Evolutionary conservation across 2,329 filamentous ascomycete species (phyloP).

Genomic region (Neonectria neomacrospora): DNA sequence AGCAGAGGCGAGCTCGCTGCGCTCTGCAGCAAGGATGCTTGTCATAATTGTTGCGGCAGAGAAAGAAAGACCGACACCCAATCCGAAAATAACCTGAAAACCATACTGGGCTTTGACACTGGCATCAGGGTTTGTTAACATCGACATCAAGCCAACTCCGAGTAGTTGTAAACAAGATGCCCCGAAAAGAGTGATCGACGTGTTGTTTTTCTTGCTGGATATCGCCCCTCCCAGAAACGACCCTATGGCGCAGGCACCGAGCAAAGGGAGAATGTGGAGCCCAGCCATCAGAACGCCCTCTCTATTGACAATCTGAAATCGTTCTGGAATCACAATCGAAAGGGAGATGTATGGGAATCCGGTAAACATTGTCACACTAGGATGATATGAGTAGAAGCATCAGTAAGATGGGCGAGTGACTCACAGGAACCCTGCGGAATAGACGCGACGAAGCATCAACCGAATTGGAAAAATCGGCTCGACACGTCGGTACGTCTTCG

Average conservation of each 20-base stretch:
- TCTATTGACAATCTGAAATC: constrained; percentile 68
- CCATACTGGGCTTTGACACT: constrained; percentile 60
- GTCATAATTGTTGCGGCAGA: constrained; percentile 68
- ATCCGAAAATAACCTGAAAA: constrained; percentile 66
- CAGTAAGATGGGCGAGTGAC: constrained; percentile 32
- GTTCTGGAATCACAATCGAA: constrained; percentile 68
- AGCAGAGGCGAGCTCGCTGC: constrained; percentile 64
- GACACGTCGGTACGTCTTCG: constrained; percentile 51
- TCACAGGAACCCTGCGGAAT: constrained; percentile 62
- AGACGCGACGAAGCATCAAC: constrained; percentile 60
- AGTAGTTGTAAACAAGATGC: constrained; percentile 64
- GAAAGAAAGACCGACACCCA: constrained; percentile 69
- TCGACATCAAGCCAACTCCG: constrained; percentile 63
- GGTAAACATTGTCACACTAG: constrained; percentile 66
- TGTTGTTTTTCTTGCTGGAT: constrained; percentile 65
- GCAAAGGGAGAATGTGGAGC: constrained; percentile 67
- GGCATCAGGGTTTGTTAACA: constrained; percentile 48
- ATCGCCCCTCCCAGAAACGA: constrained; percentile 66
- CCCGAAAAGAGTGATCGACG: constrained; percentile 60
- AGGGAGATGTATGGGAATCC: constrained; percentile 68
- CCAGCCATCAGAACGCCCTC: constrained; percentile 65
- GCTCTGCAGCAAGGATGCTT: constrained; percentile 60
- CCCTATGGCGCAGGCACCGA: constrained; percentile 66
- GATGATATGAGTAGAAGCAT: constrained; percentile 23
- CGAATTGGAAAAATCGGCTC: constrained; percentile 67